Conservation (phyloP, 2,329 filamentous ascomycete genomes). For the Lasiodiplodia theobromae region DNA sequence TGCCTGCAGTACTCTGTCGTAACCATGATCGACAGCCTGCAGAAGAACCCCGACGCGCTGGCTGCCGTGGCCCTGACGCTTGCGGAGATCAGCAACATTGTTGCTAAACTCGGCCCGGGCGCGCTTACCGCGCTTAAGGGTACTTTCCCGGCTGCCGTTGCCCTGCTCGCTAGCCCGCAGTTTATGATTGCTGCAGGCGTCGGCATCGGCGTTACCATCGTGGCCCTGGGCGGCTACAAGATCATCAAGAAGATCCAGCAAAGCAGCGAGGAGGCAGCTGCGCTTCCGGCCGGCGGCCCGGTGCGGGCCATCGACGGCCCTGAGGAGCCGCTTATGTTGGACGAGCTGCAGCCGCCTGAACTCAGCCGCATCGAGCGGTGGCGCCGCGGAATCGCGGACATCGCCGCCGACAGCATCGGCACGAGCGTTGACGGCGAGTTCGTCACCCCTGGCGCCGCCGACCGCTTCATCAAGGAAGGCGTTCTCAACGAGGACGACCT, state of each 20-base stretch:
- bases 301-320: slow-evolving; percentile 34
- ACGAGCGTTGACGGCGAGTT: slow-evolving; percentile 72
- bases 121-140: slow-evolving; percentile 79
- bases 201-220: slow-evolving; percentile 89
- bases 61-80: slow-evolving; percentile 92
- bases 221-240: slow-evolving; percentile 96
- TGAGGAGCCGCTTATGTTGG: slow-evolving; percentile 50
- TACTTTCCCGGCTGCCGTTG: slow-evolving; percentile 84
- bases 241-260: slow-evolving; percentile 85
- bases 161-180: slow-evolving; percentile 85
- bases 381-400: slow-evolving; percentile 69
- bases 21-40: slow-evolving; percentile 80
- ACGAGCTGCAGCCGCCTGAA: slow-evolving; percentile 65
- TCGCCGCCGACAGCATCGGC: slow-evolving; percentile 59
- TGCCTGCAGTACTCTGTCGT: slow-evolving; percentile 86
- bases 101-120: slow-evolving; percentile 83
- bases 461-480: slow-evolving; percentile 54
- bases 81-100: slow-evolving; percentile 84
- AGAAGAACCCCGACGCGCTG: slow-evolving; percentile 86
- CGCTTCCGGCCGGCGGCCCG: slow-evolving; percentile 34
- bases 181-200: slow-evolving; percentile 93
- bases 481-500: slow-evolving; percentile 57
- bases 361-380: slow-evolving; percentile 67
- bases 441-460: slow-evolving; percentile 64
- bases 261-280: slow-evolving; percentile 47